Evolutionary conservation across 305 asterid genomes (phyloP).

Genomic region (Fraxinus nigra): DNA sequence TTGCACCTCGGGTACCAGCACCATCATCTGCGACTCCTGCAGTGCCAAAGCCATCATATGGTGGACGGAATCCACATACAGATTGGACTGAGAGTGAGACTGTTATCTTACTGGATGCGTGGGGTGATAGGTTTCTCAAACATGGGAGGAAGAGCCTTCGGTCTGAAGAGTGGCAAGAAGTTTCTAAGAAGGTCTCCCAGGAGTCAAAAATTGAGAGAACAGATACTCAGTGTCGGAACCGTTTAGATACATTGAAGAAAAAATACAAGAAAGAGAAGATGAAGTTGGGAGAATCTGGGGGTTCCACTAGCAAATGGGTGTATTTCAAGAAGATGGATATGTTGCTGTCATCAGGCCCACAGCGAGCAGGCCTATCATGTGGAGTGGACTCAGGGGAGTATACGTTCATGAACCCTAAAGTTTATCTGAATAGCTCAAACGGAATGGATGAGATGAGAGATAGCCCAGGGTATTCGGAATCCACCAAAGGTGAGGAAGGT

Average conservation of each 20-base stretch:
- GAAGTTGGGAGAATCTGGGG: conserved; percentile 34
- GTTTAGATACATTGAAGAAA: conserved; percentile 76
- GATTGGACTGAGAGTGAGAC: conserved; percentile 90
- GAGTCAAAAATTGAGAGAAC: conserved; percentile 65
- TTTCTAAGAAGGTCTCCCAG: conserved; percentile 64
- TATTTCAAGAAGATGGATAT: conserved; percentile 79
- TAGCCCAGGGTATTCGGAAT: conserved; percentile 66
- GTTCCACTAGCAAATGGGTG: conserved; percentile 53
- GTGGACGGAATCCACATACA: conserved; percentile 73
- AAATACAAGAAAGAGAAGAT: conserved; percentile 81
- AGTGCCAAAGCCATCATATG: conserved; percentile 43
- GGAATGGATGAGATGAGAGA: conserved; percentile 81
- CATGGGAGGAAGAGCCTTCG: conserved; percentile 82
- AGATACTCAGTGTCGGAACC: conserved; percentile 75
- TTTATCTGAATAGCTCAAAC: conserved; percentile 50
- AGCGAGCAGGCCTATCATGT: conserved; percentile 61
- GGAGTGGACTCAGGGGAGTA: conserved; percentile 82
- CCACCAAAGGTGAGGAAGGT: conserved; percentile 47
- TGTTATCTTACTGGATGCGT: conserved; percentile 55
- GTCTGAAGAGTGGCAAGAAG: conserved; percentile 88
- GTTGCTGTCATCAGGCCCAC: conserved; percentile 47
- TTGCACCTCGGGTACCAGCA: conserved; percentile 69
- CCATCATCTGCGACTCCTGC: conserved; percentile 30
- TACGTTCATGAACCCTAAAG: conserved; percentile 55
- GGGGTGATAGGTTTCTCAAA: conserved; percentile 77